Evolutionary conservation across 2,329 filamentous ascomycete genomes (phyloP).

Genomic region (Aspergillus japonicus): DNA sequence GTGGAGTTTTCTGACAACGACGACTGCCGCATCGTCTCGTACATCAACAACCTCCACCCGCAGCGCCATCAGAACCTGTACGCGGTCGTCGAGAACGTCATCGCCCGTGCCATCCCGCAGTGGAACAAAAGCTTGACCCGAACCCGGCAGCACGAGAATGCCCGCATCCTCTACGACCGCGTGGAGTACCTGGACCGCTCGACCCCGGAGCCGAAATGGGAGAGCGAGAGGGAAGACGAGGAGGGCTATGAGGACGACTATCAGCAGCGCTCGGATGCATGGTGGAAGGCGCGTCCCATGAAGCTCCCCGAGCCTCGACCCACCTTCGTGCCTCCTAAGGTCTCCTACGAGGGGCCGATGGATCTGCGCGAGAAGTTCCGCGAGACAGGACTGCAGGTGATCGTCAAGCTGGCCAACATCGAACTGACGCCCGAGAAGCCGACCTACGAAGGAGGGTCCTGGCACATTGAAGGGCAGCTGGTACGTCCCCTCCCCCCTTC

Average conservation of each 20-base stretch:
- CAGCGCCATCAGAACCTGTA: slow-evolving; percentile 34
- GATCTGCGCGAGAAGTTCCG: slow-evolving; percentile 29
- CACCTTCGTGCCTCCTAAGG: slow-evolving; percentile 8
- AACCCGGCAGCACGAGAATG: not conserved
- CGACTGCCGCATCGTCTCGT: slow-evolving; percentile 34
- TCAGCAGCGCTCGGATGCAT: not conserved
- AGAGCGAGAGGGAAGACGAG: not conserved
- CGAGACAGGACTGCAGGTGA: slow-evolving; percentile 41
- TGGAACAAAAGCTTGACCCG: slow-evolving; percentile 42
- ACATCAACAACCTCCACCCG: slow-evolving; percentile 48
- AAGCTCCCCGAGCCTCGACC: not conserved
- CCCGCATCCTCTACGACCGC: slow-evolving; percentile 11
- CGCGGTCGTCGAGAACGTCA: slow-evolving; percentile 34
- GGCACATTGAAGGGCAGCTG: slow-evolving; percentile 48
- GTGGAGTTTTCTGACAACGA: slow-evolving; percentile 24
- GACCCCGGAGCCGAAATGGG: slow-evolving; percentile 4
- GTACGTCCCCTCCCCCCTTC: slow-evolving; percentile 12
- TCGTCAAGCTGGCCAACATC: slow-evolving; percentile 64
- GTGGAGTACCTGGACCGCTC: slow-evolving; percentile 2
- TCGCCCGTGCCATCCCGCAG: slow-evolving; percentile 44
- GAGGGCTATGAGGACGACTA: slow-evolving; percentile 6
- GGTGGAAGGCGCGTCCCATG: slow-evolving; percentile 7
- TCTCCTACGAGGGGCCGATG: not conserved
- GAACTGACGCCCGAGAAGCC: slow-evolving; percentile 60
- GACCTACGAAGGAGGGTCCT: slow-evolving; percentile 47